Conservation (phyloP, 306 rosid genomes). For the Dalbergia cultrata region DNA sequence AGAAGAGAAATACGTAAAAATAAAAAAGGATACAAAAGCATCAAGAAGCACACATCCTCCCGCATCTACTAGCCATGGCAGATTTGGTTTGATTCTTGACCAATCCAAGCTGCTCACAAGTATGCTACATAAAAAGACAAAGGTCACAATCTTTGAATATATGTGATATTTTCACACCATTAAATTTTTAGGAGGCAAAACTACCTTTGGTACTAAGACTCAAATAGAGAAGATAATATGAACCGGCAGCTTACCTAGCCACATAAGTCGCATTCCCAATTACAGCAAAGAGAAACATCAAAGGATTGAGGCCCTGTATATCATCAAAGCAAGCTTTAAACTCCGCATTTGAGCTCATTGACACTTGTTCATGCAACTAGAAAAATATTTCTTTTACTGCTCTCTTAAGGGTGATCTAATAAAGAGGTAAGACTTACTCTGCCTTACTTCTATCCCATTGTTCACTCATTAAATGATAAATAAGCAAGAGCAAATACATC, state of each 20-base stretch:
- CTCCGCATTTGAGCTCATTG: not conserved
- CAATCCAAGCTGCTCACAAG: slow-evolving; percentile 76
- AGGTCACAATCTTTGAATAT: slow-evolving; percentile 18
- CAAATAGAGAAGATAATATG: slow-evolving; percentile 24
- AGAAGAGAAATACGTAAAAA: slow-evolving; percentile 21
- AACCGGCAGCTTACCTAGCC: slow-evolving; percentile 61
- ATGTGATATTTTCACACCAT: slow-evolving; percentile 31
- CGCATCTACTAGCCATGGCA: slow-evolving; percentile 95
- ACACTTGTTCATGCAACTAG: slow-evolving; percentile 31
- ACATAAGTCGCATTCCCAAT: slow-evolving; percentile 81
- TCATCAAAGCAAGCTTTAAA: slow-evolving; percentile 37
- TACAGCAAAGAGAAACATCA: slow-evolving; percentile 88
- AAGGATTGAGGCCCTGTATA: slow-evolving; percentile 92
- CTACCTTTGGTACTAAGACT: slow-evolving; percentile 30
- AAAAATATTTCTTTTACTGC: slow-evolving; percentile 16
- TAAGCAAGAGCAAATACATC: slow-evolving; percentile 18
- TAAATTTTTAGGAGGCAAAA: slow-evolving; percentile 18
- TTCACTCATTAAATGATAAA: slow-evolving; percentile 30
- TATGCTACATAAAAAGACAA: slow-evolving; percentile 61
- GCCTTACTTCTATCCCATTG: slow-evolving; percentile 7
- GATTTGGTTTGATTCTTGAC: slow-evolving; percentile 73
- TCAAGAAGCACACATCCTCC: slow-evolving; percentile 88
- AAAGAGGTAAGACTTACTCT: slow-evolving; percentile 31
- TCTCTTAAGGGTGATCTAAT: slow-evolving; percentile 36
- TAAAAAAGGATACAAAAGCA: slow-evolving; percentile 72